Conservation (phyloP, 345 rosid species). For the Lumnitzera racemosa region DNA sequence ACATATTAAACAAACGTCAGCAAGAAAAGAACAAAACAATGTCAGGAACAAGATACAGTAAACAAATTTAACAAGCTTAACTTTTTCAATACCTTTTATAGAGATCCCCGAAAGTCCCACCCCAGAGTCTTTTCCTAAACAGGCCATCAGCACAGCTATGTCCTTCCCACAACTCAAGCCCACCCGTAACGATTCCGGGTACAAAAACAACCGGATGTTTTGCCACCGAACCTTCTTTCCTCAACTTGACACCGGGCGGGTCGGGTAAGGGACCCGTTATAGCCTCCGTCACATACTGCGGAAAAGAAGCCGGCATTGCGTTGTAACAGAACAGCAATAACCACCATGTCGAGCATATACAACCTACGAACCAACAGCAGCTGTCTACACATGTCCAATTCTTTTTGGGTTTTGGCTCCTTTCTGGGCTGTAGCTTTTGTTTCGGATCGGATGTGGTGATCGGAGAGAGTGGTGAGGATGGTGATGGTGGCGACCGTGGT, state of each 20-base stretch:
- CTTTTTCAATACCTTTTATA: slow-evolving; percentile 38
- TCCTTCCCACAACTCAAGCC: slow-evolving; percentile 71
- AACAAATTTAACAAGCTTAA: too few species aligned
- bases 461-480: not conserved
- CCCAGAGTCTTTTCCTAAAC: slow-evolving; percentile 75
- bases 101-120: slow-evolving; percentile 61
- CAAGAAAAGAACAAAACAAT: not conserved
- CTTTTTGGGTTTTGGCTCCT: slow-evolving; percentile 8
- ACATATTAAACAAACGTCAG: not conserved
- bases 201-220: slow-evolving; percentile 69
- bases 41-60: too few species aligned
- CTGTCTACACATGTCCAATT: slow-evolving; percentile 48
- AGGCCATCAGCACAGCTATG: slow-evolving; percentile 61
- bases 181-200: slow-evolving; percentile 68
- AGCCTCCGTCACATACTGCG: slow-evolving; percentile 65
- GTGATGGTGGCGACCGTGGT: slow-evolving; percentile 1
- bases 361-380: slow-evolving; percentile 66
- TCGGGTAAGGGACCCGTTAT: slow-evolving; percentile 56
- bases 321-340: slow-evolving; percentile 41
- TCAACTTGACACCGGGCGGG: slow-evolving; percentile 57
- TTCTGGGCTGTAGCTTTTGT: not conserved
- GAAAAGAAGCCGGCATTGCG: slow-evolving; percentile 61
- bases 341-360: slow-evolving; percentile 58
- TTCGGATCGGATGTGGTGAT: not conserved
- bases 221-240: slow-evolving; percentile 47